These are phyloP conservation scores for Guillardia theta DNA, from an alignment of 78 protist species.

Conservation along the genomic window DNA sequence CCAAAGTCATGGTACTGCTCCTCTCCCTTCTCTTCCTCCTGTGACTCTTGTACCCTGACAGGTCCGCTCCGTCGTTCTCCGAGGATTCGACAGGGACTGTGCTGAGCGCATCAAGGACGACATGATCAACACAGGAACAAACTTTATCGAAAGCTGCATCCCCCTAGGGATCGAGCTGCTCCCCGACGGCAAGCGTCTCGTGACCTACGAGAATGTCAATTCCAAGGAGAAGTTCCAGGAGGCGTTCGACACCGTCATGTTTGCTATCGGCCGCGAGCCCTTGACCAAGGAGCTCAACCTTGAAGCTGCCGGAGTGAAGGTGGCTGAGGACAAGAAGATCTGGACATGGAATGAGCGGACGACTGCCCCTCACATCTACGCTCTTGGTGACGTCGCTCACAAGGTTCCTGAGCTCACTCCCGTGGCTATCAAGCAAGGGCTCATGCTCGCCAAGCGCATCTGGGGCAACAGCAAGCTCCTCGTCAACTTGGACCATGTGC, in stretches of 20 bases:
- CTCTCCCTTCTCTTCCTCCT: no score
- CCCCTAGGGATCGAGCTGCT: not conserved
- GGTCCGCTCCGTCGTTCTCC: not conserved
- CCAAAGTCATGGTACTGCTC: not conserved
- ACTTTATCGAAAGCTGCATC: not conserved
- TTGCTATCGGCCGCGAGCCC: constrained; percentile 86
- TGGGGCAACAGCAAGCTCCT: constrained; percentile 45
- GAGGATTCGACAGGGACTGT: not conserved
- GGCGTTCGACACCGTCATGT: constrained; percentile 85
- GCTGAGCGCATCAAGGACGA: not conserved
- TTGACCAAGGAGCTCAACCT: constrained; percentile 58
- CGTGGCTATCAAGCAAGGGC: constrained; percentile 78
- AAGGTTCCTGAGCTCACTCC: constrained; percentile 92
- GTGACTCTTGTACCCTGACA: no score
- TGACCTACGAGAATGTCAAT: not conserved
- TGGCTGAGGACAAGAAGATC: not conserved
- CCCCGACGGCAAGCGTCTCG: not conserved
- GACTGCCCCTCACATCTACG: constrained; percentile 73
- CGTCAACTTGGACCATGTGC: constrained; percentile 67
- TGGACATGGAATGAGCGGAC: constrained; percentile 72
- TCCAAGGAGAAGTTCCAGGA: not conserved
- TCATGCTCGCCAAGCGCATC: constrained; percentile 53
- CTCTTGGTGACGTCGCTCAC: constrained; percentile 75
- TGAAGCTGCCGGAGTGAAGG: constrained; percentile 61
- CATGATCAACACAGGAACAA: not conserved